Conservation (phyloP, 1,284 basidiomycete genomes). For the Mycocalia duriaeana region DNA sequence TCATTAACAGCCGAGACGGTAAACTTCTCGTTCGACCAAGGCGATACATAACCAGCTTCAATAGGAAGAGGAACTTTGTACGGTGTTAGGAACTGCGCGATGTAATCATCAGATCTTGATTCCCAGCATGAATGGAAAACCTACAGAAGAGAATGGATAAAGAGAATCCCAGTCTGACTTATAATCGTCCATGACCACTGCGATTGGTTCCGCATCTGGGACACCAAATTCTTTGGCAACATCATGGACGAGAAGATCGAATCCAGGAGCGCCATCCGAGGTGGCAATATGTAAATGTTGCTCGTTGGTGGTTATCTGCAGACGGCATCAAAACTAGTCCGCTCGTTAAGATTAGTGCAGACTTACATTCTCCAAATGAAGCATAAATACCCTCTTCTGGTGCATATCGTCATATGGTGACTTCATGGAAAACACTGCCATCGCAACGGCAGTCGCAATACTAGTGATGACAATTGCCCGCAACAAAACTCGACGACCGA, state of each 20-base stretch:
- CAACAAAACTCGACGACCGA: slow-evolving; percentile 45
- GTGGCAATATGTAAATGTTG: slow-evolving; percentile 80
- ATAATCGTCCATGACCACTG: slow-evolving; percentile 58
- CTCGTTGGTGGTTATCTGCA: slow-evolving; percentile 67
- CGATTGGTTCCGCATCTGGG: slow-evolving; percentile 31
- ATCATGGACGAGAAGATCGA: slow-evolving; percentile 55
- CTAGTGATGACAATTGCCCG: slow-evolving; percentile 44
- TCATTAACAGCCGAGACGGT: slow-evolving; percentile 60
- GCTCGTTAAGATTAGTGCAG: slow-evolving; percentile 1
- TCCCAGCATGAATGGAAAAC: slow-evolving; percentile 22
- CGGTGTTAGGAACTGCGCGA: slow-evolving; percentile 71
- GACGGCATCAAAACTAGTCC: slow-evolving; percentile 1
- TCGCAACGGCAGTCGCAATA: slow-evolving; percentile 43
- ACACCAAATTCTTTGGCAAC: slow-evolving; percentile 61
- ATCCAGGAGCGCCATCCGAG: slow-evolving; percentile 81
- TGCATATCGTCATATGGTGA: slow-evolving; percentile 80
- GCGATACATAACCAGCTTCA: slow-evolving; percentile 47
- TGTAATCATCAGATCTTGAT: no score
- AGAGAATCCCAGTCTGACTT: slow-evolving; percentile 83
- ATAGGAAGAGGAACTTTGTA: slow-evolving; percentile 67
- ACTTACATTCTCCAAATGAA: slow-evolving; percentile 85
- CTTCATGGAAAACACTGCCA: slow-evolving; percentile 60
- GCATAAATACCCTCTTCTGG: slow-evolving; percentile 83
- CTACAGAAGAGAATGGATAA: slow-evolving; percentile 79
- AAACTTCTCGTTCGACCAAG: slow-evolving; percentile 47